These are phyloP conservation scores for Alternaria novae-zelandiae DNA, from an alignment of 2,329 filamentous ascomycete species.

Conservation along the genomic window DNA sequence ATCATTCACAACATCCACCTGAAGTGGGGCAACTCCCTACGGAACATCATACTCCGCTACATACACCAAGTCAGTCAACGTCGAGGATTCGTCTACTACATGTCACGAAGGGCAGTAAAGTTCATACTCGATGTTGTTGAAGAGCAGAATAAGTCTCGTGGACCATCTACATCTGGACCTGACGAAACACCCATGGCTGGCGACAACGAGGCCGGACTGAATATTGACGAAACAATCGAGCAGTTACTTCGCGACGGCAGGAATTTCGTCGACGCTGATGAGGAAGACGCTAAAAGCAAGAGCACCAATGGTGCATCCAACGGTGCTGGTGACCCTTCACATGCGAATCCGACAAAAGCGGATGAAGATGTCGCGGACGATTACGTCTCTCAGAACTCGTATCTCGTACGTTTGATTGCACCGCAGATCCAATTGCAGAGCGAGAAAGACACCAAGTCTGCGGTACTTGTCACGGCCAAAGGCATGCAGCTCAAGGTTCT, in stretches of 20 bases:
- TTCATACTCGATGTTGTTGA: conserved; percentile 98
- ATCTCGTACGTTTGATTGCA: conserved; percentile 92
- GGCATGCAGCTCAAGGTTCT: conserved; percentile 98
- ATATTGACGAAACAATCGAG: conserved; percentile 84
- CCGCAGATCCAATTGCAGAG: conserved; percentile 98
- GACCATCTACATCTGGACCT: conserved; percentile 35
- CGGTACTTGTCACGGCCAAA: conserved; percentile 95
- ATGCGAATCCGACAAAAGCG: conserved; percentile 25
- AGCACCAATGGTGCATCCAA: not conserved
- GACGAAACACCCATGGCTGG: conserved; percentile 45
- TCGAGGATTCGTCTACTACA: conserved; percentile 95
- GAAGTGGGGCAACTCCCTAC: conserved; percentile 96
- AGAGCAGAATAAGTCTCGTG: conserved; percentile 76
- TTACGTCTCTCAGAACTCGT: conserved; percentile 90
- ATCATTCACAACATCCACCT: conserved; percentile 97
- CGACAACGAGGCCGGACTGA: conserved; percentile 65
- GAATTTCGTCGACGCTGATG: conserved; percentile 78
- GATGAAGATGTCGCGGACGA: conserved; percentile 76
- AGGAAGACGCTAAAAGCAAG: conserved; percentile 48
- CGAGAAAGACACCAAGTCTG: conserved; percentile 95
- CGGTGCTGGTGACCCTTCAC: conserved; percentile 14
- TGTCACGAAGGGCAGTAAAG: conserved; percentile 93
- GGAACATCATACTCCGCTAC: conserved; percentile 96
- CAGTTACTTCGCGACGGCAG: conserved; percentile 84
- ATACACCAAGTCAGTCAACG: conserved; percentile 97